Evolutionary conservation across 768 basidiomycete genomes (phyloP).

Genomic region (Cystofilobasidium macerans): DNA sequence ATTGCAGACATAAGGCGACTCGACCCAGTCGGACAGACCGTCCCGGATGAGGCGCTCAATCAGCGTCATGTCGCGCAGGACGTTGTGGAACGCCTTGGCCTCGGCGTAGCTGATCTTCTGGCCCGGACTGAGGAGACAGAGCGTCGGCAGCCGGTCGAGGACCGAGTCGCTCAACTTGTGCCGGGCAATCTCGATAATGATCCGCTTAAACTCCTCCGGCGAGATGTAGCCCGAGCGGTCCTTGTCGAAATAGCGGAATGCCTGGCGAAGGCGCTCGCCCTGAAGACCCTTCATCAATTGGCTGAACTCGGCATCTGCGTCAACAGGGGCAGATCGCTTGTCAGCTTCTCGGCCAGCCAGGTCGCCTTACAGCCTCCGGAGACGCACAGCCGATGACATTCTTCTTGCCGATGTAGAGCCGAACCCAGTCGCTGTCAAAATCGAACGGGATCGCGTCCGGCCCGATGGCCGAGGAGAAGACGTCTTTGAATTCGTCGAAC

Average conservation of each 20-base stretch:
- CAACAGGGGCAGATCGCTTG: not conserved
- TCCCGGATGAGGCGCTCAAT: slow-evolving; percentile 58
- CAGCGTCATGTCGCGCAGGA: slow-evolving; percentile 87
- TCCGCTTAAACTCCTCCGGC: slow-evolving; percentile 87
- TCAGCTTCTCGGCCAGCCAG: not conserved
- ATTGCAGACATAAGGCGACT: no score
- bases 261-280: slow-evolving; percentile 91
- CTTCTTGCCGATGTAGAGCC: slow-evolving; percentile 85
- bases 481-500: slow-evolving; percentile 88
- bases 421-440: slow-evolving; percentile 87
- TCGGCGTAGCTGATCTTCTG: slow-evolving; percentile 91
- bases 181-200: slow-evolving; percentile 89
- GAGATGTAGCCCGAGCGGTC: slow-evolving; percentile 88
- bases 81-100: slow-evolving; percentile 93
- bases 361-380: not conserved
- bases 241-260: slow-evolving; percentile 80
- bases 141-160: slow-evolving; percentile 79
- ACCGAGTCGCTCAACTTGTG: slow-evolving; percentile 94
- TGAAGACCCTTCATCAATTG: slow-evolving; percentile 91
- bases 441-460: slow-evolving; percentile 81
- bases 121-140: slow-evolving; percentile 79
- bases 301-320: slow-evolving; percentile 83
- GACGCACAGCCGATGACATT: slow-evolving; percentile 81
- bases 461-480: slow-evolving; percentile 67
- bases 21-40: slow-evolving; percentile 9